Evolutionary conservation across 805 yeast species (phyloP).

Genomic region (Candida koratica): DNA sequence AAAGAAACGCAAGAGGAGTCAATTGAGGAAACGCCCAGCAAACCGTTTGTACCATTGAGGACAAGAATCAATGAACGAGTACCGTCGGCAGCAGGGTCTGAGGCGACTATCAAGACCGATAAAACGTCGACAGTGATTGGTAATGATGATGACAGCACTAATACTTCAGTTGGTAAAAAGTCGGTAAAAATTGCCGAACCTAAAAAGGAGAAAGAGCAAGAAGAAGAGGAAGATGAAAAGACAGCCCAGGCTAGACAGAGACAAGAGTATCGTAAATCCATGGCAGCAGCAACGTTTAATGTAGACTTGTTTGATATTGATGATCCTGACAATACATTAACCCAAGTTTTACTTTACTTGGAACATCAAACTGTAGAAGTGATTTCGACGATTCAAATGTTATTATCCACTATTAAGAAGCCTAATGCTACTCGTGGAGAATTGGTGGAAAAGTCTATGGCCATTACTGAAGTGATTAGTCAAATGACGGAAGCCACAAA

Average conservation of each 20-base stretch:
- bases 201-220: conserved; percentile 18
- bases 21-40: conserved; percentile 12
- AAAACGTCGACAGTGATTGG: neutral
- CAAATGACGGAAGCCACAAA: conserved; percentile 90
- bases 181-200: conserved; percentile 7
- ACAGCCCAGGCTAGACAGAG: conserved; percentile 38
- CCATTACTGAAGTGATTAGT: conserved; percentile 72
- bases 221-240: conserved; percentile 23
- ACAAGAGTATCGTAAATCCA: conserved; percentile 43
- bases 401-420: conserved; percentile 70
- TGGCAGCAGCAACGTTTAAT: conserved; percentile 58
- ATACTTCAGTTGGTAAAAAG: neutral
- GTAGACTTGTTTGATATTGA: conserved; percentile 74
- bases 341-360: conserved; percentile 75
- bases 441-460: conserved; percentile 65
- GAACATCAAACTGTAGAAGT: conserved; percentile 94
- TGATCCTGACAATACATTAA: conserved; percentile 83
- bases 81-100: conserved; percentile 14
- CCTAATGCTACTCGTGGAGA: conserved; percentile 75
- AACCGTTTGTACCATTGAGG: conserved; percentile 9
- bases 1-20: conserved; percentile 17
- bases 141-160: too few relatives aligned
- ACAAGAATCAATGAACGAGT: conserved; percentile 11
- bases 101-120: conserved; percentile 11
- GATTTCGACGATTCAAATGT: conserved; percentile 80